A percentile compares a stretch with the other conserved stretches of the same genome.
phyloP scores from a whole-genome alignment of 1,139 yeast species.

The Debaryomycetaceae sp. region DNA sequence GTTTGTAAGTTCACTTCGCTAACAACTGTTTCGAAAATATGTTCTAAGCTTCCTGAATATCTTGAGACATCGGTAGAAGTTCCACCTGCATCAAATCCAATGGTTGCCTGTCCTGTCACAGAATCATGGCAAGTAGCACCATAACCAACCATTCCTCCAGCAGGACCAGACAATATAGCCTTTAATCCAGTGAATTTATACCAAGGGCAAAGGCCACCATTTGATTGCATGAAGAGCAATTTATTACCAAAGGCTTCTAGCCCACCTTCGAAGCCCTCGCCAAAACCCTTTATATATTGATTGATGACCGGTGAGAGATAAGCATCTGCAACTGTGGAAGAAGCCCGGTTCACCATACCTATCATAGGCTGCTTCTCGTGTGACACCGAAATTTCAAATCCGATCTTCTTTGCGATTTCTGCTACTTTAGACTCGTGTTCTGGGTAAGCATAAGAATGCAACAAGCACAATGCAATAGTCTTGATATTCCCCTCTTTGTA shows the following conservation, averaged over 20 bases:
- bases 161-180: constrained; percentile 49
- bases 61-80: constrained; percentile 48
- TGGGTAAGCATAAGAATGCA: constrained; percentile 41
- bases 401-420: constrained; percentile 31
- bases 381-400: constrained; percentile 38
- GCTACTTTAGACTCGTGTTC: constrained; percentile 37
- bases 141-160: constrained; percentile 51
- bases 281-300: constrained; percentile 34
- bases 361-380: constrained; percentile 45
- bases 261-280: constrained; percentile 44
- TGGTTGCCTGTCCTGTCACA: constrained; percentile 28
- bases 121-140: constrained; percentile 42
- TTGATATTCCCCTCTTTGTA: constrained; percentile 24
- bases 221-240: constrained; percentile 45
- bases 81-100: constrained; percentile 49
- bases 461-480: constrained; percentile 36
- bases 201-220: constrained; percentile 50
- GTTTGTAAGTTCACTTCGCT: constrained; percentile 43
- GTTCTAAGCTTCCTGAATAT: constrained; percentile 36
- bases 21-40: constrained; percentile 43
- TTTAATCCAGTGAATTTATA: constrained; percentile 45
- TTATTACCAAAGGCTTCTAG: constrained; percentile 40
- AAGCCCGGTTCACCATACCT: constrained; percentile 41
- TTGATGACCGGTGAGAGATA: constrained; percentile 38
- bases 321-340: constrained; percentile 47